A percentile compares a stretch with the other conserved stretches of the same genome.
Evolutionary conservation across 2,329 filamentous ascomycete species (phyloP).

Genomic region (Endocalyx cinctus): DNA sequence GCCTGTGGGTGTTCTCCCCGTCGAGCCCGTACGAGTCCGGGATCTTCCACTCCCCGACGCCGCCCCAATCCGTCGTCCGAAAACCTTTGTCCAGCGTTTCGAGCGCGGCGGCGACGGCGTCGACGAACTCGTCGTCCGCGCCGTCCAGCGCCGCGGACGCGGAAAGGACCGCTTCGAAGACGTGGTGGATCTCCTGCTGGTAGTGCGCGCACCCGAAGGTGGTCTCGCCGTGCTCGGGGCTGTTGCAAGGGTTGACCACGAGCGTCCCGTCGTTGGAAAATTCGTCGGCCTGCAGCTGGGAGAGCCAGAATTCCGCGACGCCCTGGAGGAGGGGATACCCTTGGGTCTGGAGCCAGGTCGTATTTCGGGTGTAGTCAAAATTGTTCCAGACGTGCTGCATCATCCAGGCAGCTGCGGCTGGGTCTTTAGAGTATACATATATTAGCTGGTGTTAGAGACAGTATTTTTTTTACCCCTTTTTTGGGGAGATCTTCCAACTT

Average conservation of each 20-base stretch:
- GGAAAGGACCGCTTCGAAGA: constrained; percentile 33
- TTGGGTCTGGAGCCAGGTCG: constrained; percentile 38
- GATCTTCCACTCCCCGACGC: constrained; percentile 32
- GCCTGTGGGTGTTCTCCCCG: constrained; percentile 28
- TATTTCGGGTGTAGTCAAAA: constrained; percentile 48
- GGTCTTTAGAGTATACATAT: no score
- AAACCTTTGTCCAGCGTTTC: constrained; percentile 26
- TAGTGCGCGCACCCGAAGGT: constrained; percentile 51
- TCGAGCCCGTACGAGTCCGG: constrained; percentile 26
- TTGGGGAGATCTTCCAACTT: constrained; percentile 4
- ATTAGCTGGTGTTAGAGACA: no score
- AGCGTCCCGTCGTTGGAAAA: constrained; percentile 47
- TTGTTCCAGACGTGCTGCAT: constrained; percentile 56
- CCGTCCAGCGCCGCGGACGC: constrained; percentile 19
- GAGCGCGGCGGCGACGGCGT: constrained; percentile 36
- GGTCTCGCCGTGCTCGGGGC: constrained; percentile 51
- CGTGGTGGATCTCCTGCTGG: constrained; percentile 45
- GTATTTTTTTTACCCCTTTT: no score
- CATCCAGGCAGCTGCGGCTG: constrained; percentile 51
- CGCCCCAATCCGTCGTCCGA: constrained; percentile 24
- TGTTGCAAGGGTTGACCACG: constrained; percentile 55
- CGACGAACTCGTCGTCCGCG: constrained; percentile 24
- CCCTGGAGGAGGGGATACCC: constrained; percentile 52
- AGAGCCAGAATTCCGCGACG: constrained; percentile 51
- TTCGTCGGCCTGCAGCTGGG: constrained; percentile 44